These are phyloP conservation scores for Actinidia polygama DNA, from an alignment of 179 eudicot species.

Conservation along the genomic window DNA sequence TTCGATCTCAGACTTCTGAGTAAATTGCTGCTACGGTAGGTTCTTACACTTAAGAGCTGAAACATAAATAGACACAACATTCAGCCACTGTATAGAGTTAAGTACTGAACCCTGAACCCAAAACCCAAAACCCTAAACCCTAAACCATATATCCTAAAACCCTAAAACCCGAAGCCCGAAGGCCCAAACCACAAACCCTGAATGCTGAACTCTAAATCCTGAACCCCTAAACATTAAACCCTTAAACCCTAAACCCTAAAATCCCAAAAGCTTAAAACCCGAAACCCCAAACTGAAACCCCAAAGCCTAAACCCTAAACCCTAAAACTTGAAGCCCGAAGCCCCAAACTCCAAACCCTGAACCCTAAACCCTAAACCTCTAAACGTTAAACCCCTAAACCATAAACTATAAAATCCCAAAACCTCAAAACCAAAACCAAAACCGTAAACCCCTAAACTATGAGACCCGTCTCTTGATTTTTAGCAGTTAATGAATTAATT, in stretches of 20 bases:
- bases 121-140: background rate
- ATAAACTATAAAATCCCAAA: too few species aligned
- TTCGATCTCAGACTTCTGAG: too few species aligned
- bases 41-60: too few species aligned
- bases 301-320: background rate
- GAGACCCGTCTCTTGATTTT: too few species aligned
- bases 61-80: too few species aligned
- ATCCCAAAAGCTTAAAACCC: background rate
- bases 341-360: conserved; percentile 4
- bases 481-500: too few species aligned
- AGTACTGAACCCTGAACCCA: background rate
- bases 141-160: background rate
- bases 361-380: too few species aligned
- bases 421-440: conserved; percentile 5
- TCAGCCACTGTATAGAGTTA: too few species aligned
- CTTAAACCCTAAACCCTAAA: background rate
- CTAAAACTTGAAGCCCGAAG: background rate
- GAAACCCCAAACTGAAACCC: background rate
- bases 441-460: conserved; percentile 5
- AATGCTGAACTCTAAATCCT: background rate
- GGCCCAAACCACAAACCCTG: background rate
- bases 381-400: background rate
- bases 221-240: background rate
- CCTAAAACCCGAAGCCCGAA: background rate
- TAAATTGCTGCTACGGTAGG: too few species aligned